These are phyloP conservation scores for Cucumis melo DNA, from an alignment of 306 rosid species.

Conservation along the genomic window DNA sequence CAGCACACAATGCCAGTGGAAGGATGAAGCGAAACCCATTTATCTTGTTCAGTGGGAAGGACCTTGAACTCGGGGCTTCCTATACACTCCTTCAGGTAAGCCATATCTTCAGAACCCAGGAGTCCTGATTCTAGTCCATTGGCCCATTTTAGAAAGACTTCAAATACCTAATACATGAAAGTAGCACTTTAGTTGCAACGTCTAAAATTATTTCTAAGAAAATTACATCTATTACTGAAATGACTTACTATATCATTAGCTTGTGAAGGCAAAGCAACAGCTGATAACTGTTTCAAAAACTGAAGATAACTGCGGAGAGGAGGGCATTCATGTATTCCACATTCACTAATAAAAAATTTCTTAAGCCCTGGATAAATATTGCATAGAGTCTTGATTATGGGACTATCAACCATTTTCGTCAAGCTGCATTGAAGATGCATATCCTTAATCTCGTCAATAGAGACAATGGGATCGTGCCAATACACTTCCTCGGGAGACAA, in stretches of 20 bases:
- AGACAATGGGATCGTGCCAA: slow-evolving; percentile 69
- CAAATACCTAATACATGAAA: slow-evolving; percentile 43
- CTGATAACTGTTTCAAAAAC: slow-evolving; percentile 66
- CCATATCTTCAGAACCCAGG: slow-evolving; percentile 39
- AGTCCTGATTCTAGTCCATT: slow-evolving; percentile 57
- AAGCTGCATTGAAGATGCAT: slow-evolving; percentile 22
- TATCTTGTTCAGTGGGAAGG: slow-evolving; percentile 85
- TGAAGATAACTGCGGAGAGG: slow-evolving; percentile 60
- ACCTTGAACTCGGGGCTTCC: slow-evolving; percentile 36
- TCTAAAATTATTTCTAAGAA: slow-evolving; percentile 7
- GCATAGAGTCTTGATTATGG: slow-evolving; percentile 40
- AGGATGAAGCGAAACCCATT: slow-evolving; percentile 87
- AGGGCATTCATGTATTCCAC: slow-evolving; percentile 59
- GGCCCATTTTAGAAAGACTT: slow-evolving; percentile 66
- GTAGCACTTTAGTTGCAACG: slow-evolving; percentile 10
- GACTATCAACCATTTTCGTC: slow-evolving; percentile 13
- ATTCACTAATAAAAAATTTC: slow-evolving; percentile 58
- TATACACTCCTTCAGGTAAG: slow-evolving; percentile 54
- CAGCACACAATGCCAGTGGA: slow-evolving; percentile 76
- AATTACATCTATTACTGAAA: neutral
- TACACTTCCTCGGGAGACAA: slow-evolving; percentile 48
- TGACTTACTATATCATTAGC: slow-evolving; percentile 57
- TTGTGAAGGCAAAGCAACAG: slow-evolving; percentile 54
- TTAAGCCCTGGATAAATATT: slow-evolving; percentile 58
- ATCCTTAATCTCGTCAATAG: slow-evolving; percentile 37